Percentiles rank a stretch among this genome's conserved stretches.
These are phyloP conservation scores for button mushroom (Agaricus bisporus) DNA, from an alignment of 768 basidiomycete species.

Conservation along the genomic window DNA sequence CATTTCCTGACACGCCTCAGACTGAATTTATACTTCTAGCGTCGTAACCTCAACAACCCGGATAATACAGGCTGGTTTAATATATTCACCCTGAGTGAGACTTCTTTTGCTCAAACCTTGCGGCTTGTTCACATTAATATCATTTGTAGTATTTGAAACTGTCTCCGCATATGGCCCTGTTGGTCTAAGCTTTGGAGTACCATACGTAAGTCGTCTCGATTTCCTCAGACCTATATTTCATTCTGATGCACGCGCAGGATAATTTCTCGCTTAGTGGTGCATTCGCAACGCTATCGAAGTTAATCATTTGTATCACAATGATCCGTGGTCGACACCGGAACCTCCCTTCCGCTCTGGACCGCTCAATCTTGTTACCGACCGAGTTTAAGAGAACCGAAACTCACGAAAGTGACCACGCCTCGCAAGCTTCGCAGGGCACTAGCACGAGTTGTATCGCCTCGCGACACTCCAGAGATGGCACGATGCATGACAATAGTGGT, in stretches of 20 bases:
- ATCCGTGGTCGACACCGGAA: slow-evolving; percentile 90
- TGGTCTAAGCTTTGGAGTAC: slow-evolving; percentile 85
- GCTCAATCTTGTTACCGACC: slow-evolving; percentile 75
- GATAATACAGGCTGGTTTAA: slow-evolving; percentile 67
- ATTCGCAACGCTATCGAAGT: slow-evolving; percentile 76
- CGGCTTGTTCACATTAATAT: not conserved
- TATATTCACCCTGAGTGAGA: slow-evolving; percentile 71
- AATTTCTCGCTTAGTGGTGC: slow-evolving; percentile 80
- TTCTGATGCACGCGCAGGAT: slow-evolving; percentile 37
- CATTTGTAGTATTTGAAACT: slow-evolving; percentile 66
- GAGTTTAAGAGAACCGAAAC: slow-evolving; percentile 39
- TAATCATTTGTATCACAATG: slow-evolving; percentile 86
- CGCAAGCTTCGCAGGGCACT: not conserved
- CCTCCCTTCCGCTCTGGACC: slow-evolving; percentile 81
- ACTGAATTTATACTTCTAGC: slow-evolving; percentile 28
- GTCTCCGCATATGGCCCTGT: slow-evolving; percentile 87
- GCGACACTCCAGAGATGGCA: not conserved
- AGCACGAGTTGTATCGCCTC: not conserved
- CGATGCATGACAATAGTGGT: not conserved
- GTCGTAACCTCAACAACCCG: slow-evolving; percentile 48
- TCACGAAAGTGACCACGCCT: not conserved
- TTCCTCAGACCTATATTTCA: not conserved
- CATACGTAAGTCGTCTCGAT: slow-evolving; percentile 45
- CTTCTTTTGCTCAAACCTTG: not conserved
- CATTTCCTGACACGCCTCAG: not conserved